Evolutionary conservation across 257 asterid genomes (phyloP), one percentile per base, ranked within the genome.

Genomic region (Gardenia jasminoides): DNA sequence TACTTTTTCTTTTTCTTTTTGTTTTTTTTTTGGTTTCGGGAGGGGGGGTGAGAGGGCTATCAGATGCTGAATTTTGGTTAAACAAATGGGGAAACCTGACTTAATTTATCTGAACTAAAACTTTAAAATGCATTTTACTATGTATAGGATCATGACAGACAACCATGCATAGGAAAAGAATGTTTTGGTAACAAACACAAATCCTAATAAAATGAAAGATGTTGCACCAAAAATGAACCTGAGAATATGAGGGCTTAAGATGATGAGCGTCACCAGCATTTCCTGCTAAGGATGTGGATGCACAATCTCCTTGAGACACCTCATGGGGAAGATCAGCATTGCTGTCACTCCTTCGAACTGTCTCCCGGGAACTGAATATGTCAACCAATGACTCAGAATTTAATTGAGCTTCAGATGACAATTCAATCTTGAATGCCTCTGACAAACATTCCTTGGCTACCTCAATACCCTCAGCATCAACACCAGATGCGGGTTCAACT

Each of bases 401-500:
- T 72, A 87, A 66, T 80, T 67, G 82, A 80, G 72, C 73, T 48
- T 48, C 78, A 47, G 94, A 88, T 30, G 91, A 83, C 72, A 81
- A 86, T 85, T 88, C 95, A 81, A 93, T 83, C 88, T 86, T 88
- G 76, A 93, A 93, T 80, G 89, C 92, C 76, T 90, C 97, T 74
- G 90, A 83, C 59, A 93, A 85, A 64, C 97, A 93, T n/a, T 93
- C 92, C 82, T 82, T 91, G 13, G 93, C 95, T 79, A 93, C 97
- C 82, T 88, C 92, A 67, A 93, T 91, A 58, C 94, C 94, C 77
- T 91, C 97, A 47, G 73, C 47, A 76, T 91, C 97, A 81, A 75
- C 89, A 75, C 90, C 97, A 48, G 85, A 81, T 22, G 92, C 89
- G 52, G 90, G 94, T 77, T 91, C 97, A 86, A 93, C 97, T 93